These are phyloP conservation scores for Solanum pimpinellifolium DNA, from an alignment of 257 asterid genomes.

Conservation along the genomic window DNA sequence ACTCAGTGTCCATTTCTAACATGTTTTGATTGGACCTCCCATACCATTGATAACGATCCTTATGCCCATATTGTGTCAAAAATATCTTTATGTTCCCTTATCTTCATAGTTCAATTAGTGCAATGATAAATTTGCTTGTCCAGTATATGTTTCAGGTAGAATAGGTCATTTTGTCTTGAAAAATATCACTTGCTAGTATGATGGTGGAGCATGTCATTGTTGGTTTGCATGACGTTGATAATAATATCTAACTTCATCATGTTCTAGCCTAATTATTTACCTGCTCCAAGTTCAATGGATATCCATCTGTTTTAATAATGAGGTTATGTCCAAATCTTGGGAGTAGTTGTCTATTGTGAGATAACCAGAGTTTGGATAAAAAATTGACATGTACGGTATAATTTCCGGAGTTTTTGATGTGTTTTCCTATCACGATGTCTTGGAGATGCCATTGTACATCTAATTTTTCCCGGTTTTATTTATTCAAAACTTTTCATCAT, in stretches of 20 bases:
- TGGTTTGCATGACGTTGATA: background rate
- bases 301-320: background rate
- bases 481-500: background rate
- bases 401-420: background rate
- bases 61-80: background rate
- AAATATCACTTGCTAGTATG: background rate
- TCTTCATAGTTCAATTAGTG: background rate
- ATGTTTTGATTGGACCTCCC: background rate
- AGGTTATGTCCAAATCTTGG: background rate
- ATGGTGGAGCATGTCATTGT: background rate
- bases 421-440: background rate
- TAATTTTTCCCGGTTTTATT: background rate
- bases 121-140: background rate
- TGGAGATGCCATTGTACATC: background rate
- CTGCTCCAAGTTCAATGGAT: background rate
- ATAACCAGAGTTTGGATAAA: background rate
- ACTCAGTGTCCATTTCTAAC: background rate
- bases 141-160: background rate
- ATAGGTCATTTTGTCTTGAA: background rate
- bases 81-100: background rate
- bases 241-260: background rate
- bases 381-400: background rate
- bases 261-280: background rate
- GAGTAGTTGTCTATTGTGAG: background rate
- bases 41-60: background rate